These are phyloP conservation scores for Hamigera avellanea DNA, from an alignment of 495 filamentous ascomycete genomes.

Conservation along the genomic window DNA sequence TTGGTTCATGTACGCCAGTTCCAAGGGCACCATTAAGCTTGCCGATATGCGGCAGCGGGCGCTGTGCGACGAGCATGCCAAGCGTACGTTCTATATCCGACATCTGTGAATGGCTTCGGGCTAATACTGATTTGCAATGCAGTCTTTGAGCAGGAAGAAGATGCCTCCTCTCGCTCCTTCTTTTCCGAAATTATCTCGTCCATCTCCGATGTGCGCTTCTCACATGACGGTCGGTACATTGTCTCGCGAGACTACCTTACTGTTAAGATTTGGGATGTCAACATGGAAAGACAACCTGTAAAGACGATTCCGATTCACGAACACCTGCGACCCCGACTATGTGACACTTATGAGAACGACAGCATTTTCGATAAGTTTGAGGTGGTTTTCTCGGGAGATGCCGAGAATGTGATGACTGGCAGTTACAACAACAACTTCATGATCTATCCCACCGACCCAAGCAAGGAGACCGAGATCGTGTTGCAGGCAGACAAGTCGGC, in stretches of 20 bases:
- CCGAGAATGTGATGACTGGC: conserved; percentile 98
- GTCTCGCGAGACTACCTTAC: conserved; percentile 96
- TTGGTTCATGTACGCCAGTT: conserved; percentile 99
- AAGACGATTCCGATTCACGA: conserved; percentile 99
- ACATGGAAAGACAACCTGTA: conserved; percentile 92
- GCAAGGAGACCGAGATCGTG: conserved; percentile 94
- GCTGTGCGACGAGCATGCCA: conserved; percentile 88
- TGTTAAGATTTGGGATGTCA: conserved; percentile 99
- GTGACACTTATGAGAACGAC: conserved; percentile 98
- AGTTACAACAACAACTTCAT: conserved; percentile 99
- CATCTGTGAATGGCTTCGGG: no score
- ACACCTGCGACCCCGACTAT: conserved; percentile 85
- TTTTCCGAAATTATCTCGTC: conserved; percentile 99
- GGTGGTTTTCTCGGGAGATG: conserved; percentile 96
- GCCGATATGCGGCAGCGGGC: conserved; percentile 97
- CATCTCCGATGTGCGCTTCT: conserved; percentile 97
- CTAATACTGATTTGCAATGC: conserved; percentile 4
- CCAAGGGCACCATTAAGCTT: conserved; percentile 97
- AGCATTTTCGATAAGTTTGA: conserved; percentile 99
- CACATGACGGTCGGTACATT: conserved; percentile 90
- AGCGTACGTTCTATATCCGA: conserved; percentile 49
- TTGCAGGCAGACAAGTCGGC: conserved; percentile 96
- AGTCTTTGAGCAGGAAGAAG: conserved; percentile 99
- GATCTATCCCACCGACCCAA: conserved; percentile 95
- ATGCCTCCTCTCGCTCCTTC: conserved; percentile 96